A percentile compares a stretch with the other conserved stretches of the same genome.
Conservation (phyloP, 164 flowering plant species). For the Santalum album region DNA sequence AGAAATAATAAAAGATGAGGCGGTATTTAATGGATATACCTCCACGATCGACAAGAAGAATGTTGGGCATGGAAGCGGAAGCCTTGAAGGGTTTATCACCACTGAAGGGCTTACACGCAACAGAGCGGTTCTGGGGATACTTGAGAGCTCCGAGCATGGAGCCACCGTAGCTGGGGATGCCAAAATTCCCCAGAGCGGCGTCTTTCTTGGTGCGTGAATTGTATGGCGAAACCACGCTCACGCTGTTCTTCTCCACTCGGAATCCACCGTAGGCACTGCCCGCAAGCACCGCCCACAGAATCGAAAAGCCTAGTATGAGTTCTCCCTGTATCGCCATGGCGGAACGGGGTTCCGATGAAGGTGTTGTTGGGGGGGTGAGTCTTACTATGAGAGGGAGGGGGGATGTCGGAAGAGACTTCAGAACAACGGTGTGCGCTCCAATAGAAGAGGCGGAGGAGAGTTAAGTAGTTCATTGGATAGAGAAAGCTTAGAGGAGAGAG, state of each 20-base stretch:
- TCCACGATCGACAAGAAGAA: constrained; percentile 87
- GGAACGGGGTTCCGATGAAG: constrained; percentile 8
- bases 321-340: constrained; percentile 15
- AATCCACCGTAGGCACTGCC: constrained; percentile 27
- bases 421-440: neutral
- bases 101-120: constrained; percentile 39
- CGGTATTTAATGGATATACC: constrained; percentile 34
- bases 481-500: no score
- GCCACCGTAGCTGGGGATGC: constrained; percentile 82
- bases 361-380: constrained; percentile 5
- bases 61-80: constrained; percentile 31
- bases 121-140: constrained; percentile 42
- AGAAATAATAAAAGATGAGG: no score
- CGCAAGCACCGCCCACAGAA: neutral
- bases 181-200: constrained; percentile 78
- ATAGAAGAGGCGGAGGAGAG: no score
- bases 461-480: no score
- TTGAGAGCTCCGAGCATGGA: constrained; percentile 53
- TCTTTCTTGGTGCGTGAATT: constrained; percentile 41
- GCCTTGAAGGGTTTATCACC: constrained; percentile 44
- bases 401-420: neutral
- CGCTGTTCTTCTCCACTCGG: constrained; percentile 76
- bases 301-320: constrained; percentile 1
- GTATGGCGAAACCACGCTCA: constrained; percentile 46
- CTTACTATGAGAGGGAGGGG: neutral